These are phyloP conservation scores for Solanum tacnaense DNA, from an alignment of 257 asterid genomes.

Conservation along the genomic window DNA sequence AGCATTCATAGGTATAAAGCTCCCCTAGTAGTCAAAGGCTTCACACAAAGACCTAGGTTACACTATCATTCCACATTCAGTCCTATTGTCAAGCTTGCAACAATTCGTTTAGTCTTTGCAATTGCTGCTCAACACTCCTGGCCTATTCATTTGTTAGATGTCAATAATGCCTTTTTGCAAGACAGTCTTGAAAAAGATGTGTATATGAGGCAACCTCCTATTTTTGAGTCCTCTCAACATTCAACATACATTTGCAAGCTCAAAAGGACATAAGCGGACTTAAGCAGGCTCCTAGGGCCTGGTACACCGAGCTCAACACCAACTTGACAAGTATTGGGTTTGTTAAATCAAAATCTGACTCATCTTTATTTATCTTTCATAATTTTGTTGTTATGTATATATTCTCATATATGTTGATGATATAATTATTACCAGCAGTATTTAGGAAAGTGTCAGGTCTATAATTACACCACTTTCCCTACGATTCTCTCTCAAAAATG, in stretches of 20 bases:
- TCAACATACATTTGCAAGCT: neutral
- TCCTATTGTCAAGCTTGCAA: neutral
- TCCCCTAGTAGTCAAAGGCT: neutral
- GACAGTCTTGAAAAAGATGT: too few relatives aligned
- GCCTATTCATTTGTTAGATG: neutral
- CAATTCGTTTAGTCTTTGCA: neutral
- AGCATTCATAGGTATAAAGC: neutral
- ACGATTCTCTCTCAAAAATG: too few relatives aligned
- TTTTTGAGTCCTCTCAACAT: too few relatives aligned
- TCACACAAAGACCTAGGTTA: neutral
- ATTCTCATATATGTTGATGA: too few relatives aligned
- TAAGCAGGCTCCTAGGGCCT: neutral
- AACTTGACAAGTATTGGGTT: neutral
- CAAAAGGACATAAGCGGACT: neutral
- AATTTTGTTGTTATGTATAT: too few relatives aligned
- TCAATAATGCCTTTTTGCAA: too few relatives aligned
- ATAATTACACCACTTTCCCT: too few relatives aligned
- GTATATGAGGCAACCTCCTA: neutral
- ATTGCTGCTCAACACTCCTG: neutral
- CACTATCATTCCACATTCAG: neutral
- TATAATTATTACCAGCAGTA: too few relatives aligned
- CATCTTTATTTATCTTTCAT: too few relatives aligned
- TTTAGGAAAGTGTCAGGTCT: too few relatives aligned
- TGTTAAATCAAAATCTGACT: neutral
- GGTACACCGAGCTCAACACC: neutral